A percentile compares a stretch with the other conserved stretches of the same genome.
Conservation (phyloP, 129 eudicot species). For the Helianthus tuberosus region DNA sequence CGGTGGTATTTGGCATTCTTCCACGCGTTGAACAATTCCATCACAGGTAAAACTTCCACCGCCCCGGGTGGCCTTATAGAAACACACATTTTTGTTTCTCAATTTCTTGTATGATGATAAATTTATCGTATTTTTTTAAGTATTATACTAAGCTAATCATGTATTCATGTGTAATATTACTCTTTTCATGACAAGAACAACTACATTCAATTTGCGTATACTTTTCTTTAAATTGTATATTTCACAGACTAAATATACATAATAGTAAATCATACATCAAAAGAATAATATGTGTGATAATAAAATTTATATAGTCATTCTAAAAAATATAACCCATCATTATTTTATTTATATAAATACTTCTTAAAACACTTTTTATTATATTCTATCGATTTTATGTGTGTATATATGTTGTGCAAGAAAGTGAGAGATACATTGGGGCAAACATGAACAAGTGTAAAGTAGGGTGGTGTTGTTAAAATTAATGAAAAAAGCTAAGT, state of each 20-base stretch:
- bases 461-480: conserved; percentile 13
- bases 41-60: too few species aligned
- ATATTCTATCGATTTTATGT: not conserved
- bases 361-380: too few species aligned
- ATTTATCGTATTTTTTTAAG: not conserved
- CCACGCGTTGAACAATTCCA: too few species aligned
- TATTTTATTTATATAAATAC: too few species aligned
- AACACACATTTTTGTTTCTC: too few species aligned
- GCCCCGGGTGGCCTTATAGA: too few species aligned
- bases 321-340: too few species aligned
- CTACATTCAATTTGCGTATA: too few species aligned
- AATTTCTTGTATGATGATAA: too few species aligned
- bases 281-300: not conserved
- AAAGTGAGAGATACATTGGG: conserved; percentile 8
- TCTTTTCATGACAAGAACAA: not conserved
- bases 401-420: not conserved
- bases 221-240: too few species aligned
- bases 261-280: not conserved
- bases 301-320: not conserved
- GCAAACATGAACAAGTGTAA: conserved; percentile 24
- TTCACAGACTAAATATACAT: not conserved
- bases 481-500: not conserved
- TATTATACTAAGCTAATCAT: not conserved
- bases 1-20: too few species aligned
- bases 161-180: not conserved